Evolutionary conservation across 163 green algal genomes (phyloP).

Genomic region (Scenedesmus sp.): DNA sequence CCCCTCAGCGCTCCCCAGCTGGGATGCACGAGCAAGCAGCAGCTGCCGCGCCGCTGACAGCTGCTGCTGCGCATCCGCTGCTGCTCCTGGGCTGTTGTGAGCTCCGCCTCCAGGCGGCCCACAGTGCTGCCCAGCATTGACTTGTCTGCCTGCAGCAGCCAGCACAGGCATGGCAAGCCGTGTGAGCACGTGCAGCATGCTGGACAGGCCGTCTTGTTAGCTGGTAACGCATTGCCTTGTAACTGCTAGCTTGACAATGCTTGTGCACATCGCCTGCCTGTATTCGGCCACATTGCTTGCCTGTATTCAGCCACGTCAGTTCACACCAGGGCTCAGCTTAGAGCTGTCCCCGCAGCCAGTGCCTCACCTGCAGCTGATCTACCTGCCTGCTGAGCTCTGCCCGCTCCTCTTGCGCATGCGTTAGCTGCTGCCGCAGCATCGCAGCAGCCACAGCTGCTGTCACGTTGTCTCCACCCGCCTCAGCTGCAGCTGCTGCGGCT

Average conservation of each 20-base stretch:
- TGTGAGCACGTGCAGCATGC: not conserved
- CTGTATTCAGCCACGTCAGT: not conserved
- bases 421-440: slow-evolving; percentile 22
- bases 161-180: not conserved
- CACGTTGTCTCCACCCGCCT: not conserved
- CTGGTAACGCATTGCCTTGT: not conserved
- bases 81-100: slow-evolving; percentile 34
- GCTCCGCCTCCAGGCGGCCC: slow-evolving; percentile 53
- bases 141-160: not conserved
- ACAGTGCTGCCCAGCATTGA: slow-evolving; percentile 18
- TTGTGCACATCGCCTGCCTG: too few relatives aligned
- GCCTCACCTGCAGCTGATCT: slow-evolving; percentile 52
- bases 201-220: not conserved
- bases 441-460: not conserved
- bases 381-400: slow-evolving; percentile 31
- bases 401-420: slow-evolving; percentile 26
- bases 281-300: too few relatives aligned
- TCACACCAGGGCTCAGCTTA: not conserved
- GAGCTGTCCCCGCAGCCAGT: not conserved
- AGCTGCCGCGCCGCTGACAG: slow-evolving; percentile 47
- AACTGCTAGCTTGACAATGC: too few relatives aligned
- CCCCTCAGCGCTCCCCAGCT: slow-evolving; percentile 38
- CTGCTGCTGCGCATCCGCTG: slow-evolving; percentile 34
- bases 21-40: slow-evolving; percentile 50
- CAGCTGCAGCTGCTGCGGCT: not conserved